Percentiles rank a stretch among this genome's conserved stretches.
phyloP scores from a whole-genome alignment of 2,329 filamentous ascomycete species.

The Neoascochyta sp. region DNA sequence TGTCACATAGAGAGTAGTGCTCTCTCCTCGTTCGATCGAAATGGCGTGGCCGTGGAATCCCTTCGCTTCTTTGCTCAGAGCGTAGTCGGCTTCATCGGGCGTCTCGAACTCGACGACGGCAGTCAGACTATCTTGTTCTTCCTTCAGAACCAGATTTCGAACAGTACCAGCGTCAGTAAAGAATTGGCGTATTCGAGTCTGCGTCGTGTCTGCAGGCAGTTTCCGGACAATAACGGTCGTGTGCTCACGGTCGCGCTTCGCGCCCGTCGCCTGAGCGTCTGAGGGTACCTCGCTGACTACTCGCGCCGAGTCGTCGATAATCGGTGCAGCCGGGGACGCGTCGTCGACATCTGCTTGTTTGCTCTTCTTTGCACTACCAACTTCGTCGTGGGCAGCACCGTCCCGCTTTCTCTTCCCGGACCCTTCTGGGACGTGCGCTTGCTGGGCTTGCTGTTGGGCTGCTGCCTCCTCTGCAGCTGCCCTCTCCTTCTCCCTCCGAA shows the following conservation, averaged over 20 bases:
- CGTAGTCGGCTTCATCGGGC: slow-evolving; percentile 74
- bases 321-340: slow-evolving; percentile 5
- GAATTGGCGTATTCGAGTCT: slow-evolving; percentile 77
- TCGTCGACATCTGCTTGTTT: slow-evolving; percentile 44
- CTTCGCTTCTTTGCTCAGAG: slow-evolving; percentile 77
- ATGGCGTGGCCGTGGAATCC: slow-evolving; percentile 71
- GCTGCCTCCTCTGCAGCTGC: slow-evolving; percentile 52
- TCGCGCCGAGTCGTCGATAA: slow-evolving; percentile 15
- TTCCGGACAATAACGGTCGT: slow-evolving; percentile 78
- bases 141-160: slow-evolving; percentile 68
- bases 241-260: slow-evolving; percentile 85
- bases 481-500: slow-evolving; percentile 63
- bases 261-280: slow-evolving; percentile 29
- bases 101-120: slow-evolving; percentile 83
- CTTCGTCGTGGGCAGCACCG: slow-evolving; percentile 45
- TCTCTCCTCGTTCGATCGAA: slow-evolving; percentile 68
- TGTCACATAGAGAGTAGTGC: slow-evolving; percentile 80
- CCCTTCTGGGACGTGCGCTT: slow-evolving; percentile 43
- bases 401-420: slow-evolving; percentile 70
- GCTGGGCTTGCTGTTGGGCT: slow-evolving; percentile 12
- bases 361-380: slow-evolving; percentile 63
- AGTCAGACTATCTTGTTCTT: slow-evolving; percentile 59
- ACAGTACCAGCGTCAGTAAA: slow-evolving; percentile 88
- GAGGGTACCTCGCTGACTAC: slow-evolving; percentile 36
- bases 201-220: slow-evolving; percentile 65